Conservation (phyloP, 73 alveolate genomes). For the Diophrys sp. region DNA sequence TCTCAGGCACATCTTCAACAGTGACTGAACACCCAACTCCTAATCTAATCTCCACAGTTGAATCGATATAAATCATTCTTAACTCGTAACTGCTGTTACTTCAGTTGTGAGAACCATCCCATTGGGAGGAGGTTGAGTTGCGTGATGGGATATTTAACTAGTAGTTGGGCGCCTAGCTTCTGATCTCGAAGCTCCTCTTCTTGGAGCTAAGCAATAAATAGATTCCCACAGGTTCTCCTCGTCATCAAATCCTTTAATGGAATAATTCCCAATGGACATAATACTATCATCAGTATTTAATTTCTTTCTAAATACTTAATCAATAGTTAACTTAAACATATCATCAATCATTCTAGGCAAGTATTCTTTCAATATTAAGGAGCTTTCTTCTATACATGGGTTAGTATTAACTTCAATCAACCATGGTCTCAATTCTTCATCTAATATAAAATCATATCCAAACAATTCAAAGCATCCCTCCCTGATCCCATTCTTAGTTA, state of each 20-base stretch:
- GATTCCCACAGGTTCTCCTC: neutral
- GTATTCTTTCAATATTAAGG: slow-evolving; percentile 20
- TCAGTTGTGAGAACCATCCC: neutral
- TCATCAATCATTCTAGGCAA: slow-evolving; percentile 66
- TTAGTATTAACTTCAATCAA: slow-evolving; percentile 84
- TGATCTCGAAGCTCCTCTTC: neutral
- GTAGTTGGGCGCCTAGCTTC: too few species aligned
- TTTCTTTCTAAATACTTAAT: slow-evolving; percentile 23
- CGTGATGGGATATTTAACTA: neutral
- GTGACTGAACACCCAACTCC: slow-evolving; percentile 24
- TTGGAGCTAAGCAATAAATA: neutral
- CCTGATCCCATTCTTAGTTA: slow-evolving; percentile 31
- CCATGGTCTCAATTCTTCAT: slow-evolving; percentile 71
- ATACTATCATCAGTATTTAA: neutral
- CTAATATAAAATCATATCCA: slow-evolving; percentile 87
- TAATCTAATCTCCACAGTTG: slow-evolving; percentile 6
- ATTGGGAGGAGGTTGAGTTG: neutral
- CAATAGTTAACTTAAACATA: slow-evolving; percentile 46
- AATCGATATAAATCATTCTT: neutral
- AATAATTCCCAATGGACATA: too few species aligned
- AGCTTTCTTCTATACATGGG: slow-evolving; percentile 79
- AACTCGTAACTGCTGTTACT: neutral
- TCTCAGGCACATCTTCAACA: slow-evolving; percentile 3
- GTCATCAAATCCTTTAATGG: neutral
- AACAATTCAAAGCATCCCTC: slow-evolving; percentile 73